Percentiles rank a stretch among this genome's conserved stretches.
These are phyloP conservation scores for Coniochaeta ligniaria DNA, from an alignment of 2,329 filamentous ascomycete genomes.

Conservation along the genomic window DNA sequence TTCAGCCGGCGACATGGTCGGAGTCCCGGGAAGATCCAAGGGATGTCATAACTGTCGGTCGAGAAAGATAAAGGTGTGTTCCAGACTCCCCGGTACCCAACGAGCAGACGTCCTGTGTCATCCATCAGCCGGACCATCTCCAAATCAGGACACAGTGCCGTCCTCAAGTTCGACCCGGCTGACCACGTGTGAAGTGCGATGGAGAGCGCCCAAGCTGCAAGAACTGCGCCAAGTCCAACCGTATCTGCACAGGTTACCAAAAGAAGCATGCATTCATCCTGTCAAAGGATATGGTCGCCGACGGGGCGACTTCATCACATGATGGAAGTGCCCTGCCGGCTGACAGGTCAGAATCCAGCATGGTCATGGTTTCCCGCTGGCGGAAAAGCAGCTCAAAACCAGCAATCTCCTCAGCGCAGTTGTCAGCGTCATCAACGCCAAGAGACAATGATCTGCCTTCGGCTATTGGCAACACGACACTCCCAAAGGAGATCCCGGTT, in stretches of 20 bases:
- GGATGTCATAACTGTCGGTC: no score
- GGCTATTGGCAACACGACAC: background rate
- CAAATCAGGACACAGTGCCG: no score
- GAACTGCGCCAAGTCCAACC: constrained; percentile 14
- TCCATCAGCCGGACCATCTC: no score
- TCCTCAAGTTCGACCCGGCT: background rate
- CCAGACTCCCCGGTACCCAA: no score
- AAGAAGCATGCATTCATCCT: constrained; percentile 9
- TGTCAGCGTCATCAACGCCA: background rate
- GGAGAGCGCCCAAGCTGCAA: constrained; percentile 10
- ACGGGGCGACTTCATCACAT: background rate
- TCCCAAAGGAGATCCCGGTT: background rate
- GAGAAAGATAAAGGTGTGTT: no score
- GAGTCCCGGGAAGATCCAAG: no score
- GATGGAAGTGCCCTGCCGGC: background rate
- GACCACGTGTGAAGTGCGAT: constrained; percentile 10
- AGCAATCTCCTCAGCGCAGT: background rate
- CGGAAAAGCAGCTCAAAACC: background rate
- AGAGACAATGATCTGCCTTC: background rate
- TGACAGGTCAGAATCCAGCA: background rate
- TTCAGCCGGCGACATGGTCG: no score
- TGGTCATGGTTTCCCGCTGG: constrained; percentile 7
- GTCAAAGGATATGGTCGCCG: background rate
- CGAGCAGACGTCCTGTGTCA: no score
- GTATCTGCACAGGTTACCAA: constrained; percentile 16